Evolutionary conservation across 208 protist species (phyloP), one percentile per base, ranked within the genome.

Genomic region (Trypanosoma grayi): DNA sequence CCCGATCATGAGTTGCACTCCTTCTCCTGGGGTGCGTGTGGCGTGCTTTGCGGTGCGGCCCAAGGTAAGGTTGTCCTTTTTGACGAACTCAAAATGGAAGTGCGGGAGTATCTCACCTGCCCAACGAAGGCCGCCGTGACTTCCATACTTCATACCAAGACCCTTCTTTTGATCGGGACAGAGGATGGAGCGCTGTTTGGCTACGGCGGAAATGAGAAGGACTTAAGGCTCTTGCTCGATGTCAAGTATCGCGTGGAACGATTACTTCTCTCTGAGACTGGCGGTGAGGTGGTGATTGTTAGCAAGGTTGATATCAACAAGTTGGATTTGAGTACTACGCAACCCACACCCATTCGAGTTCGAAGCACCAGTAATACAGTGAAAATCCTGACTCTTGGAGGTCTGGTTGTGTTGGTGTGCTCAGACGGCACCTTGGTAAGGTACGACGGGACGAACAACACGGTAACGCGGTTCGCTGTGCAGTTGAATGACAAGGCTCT

Each of bases 1-100:
- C 10, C 22, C 8, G 33, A 41, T 18, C n/a, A 36, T 18, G 48
- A 55, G 18, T 65, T 72, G 33, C 44, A 53, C 50, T 72, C 57
- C 8, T 72, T 34, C 39, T 33, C 24, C 5, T 72, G 66, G 66
- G 39, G 48, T 20, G 16, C 28, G 11, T 16, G 18, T 18, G 66
- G 66, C 39, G 11, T 72, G 30, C n/a, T 64, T 33, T 72, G 66
- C 50, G 66, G 66, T 25, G 14, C 58, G 6, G 27, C 44, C 14
- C 13, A 54, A 11, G 66, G 66, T 34, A 4, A 24, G 0, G 48
- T 65, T 30, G 9, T 65, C 33, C 36, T 72, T 22, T 65, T 64
- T 59, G 66, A 72, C 30, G 57, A 72, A 27, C 30, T 72, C 28
- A 44, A 63, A 13, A 72, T 65, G 58, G 41, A 65, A 31, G 53